Base-by-base conservation (phyloP, 345 rosid genomes). In the Pistacia vera region DNA sequence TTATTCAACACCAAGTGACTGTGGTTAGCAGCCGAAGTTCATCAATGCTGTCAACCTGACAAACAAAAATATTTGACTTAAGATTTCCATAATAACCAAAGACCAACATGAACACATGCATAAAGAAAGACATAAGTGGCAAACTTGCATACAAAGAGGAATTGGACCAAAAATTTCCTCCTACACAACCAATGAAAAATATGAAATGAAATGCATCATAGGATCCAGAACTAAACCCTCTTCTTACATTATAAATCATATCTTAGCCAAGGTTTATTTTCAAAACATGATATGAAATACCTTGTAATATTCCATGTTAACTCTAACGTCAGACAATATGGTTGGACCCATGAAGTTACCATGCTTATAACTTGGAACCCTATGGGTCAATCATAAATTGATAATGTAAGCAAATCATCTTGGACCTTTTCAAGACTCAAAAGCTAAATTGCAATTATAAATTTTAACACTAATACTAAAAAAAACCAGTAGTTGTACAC, bases 341-440 rank as follows among this genome's bases (percentile, higher is more conserved):
- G 94, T 86, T 11, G 91, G 91, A 55, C 92, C 92, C 44, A 87
- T 65, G 81, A 90, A 90, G 81, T 87, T 87, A 67, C 94, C 92
- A 36, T 77, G 74, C 77, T 87, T 90, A 49, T 85, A 88, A 57
- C 91, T 91, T 9, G 87, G 86, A 72, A 86, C 25, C 92, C 92
- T 88, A 73, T 56, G 56, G 41, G 48, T 67, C 20, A 78, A 51
- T 46, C 60, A 63, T 71, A 74, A 44, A 18, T 4, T 8, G 6
- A 41, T 20, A 9, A 69, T 63, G 0, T 54, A 52, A 56, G 54
- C 58, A 14, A 57, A 57, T 66, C 68, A 72, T 61, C 44, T 41
- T 41, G 44, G 44, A 41, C 7, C 1, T 41, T 41, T 54, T 25
- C 25, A 25, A 25, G 25, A 25, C 25, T 25, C 25, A 25, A 25